Evolutionary conservation across 208 protist species (phyloP), one percentile per base, ranked within the genome.

Genomic region (Strigomonas oncopelti): DNA sequence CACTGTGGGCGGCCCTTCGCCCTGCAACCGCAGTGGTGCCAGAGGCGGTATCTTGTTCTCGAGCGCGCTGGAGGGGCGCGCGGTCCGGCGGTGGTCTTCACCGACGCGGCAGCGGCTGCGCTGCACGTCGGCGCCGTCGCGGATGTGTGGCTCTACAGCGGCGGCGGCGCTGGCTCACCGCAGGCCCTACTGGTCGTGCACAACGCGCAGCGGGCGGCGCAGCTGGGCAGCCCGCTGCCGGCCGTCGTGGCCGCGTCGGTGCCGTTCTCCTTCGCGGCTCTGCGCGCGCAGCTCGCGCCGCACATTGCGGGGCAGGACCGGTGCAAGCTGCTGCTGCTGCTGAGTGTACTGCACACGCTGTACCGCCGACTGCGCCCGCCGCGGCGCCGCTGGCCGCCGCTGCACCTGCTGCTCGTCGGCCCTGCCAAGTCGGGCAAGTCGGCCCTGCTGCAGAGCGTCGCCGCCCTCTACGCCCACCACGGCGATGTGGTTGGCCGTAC

Each of bases 201-300:
- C 45, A 36, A 16, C 57, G 25, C 42, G 48, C 9, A 4, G 60
- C 25, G 28, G 27, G 1, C 5, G 24, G 32, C n/a, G n/a, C n/a
- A 0, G 84, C 87, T n/a, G 89, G 84, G 20, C 85, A 85, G 20
- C 76, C 87, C 0, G 90, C 87, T 28, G n/a, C n/a, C 14, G 14
- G 20, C 13, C 13, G 14, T n/a, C 45, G 20, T 20, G 20, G 45
- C 13, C 13, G n/a, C 14, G n/a, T n/a, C n/a, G n/a, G n/a, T n/a
- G n/a, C n/a, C n/a, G n/a, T n/a, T n/a, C 5, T 61, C 42, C 56
- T 61, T 61, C 42, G 42, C 25, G 5, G 18, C 7, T 38, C 59
- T 63, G 18, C 3, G 31, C 16, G 32, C 59, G 13, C 32, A 28
- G 11, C 70, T 81, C 58, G 75, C 72, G 3, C 75, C 74, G 16